These are phyloP conservation scores for Acidomyces sp. DNA, from an alignment of 495 filamentous ascomycete species.

Conservation along the genomic window DNA sequence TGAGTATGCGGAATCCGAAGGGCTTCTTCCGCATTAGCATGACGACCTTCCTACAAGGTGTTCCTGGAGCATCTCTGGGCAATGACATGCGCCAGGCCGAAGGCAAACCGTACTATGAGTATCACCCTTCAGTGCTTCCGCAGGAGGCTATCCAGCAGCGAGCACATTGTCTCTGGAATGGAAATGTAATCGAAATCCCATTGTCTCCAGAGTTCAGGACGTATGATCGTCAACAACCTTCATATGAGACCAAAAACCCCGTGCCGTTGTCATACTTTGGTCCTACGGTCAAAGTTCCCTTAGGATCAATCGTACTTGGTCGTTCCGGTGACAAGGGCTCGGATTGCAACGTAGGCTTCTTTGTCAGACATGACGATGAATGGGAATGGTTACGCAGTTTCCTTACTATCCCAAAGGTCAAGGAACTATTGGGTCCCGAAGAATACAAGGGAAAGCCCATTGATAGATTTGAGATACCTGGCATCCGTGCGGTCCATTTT, in stretches of 20 bases:
- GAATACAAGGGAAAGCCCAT: conserved; percentile 22
- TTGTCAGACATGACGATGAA: conserved; percentile 20
- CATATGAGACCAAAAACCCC: conserved; percentile 17
- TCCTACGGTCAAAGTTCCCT: conserved; percentile 15
- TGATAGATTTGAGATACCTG: conserved; percentile 25
- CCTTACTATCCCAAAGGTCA: conserved; percentile 22
- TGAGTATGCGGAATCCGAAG: conserved; percentile 21
- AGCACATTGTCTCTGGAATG: conserved; percentile 14
- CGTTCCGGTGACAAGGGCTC: conserved; percentile 29
- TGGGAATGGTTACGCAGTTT: conserved; percentile 27
- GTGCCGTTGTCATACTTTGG: conserved; percentile 19
- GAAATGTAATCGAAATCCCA: conserved; percentile 22
- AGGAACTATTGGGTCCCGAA: conserved; percentile 24
- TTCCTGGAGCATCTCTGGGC: conserved; percentile 12
- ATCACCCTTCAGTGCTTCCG: conserved; percentile 16
- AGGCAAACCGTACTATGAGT: conserved; percentile 24
- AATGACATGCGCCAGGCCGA: conserved; percentile 20
- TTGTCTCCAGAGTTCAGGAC: conserved; percentile 24
- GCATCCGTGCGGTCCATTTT: conserved; percentile 26
- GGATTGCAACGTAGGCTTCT: conserved; percentile 28
- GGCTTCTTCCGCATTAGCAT: conserved; percentile 22
- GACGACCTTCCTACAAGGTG: conserved; percentile 16
- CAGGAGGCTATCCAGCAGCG: conserved; percentile 19
- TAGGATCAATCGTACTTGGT: conserved; percentile 26
- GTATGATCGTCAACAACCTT: conserved; percentile 20